A percentile compares a stretch with the other conserved stretches of the same genome.
phyloP scores from a whole-genome alignment of 1,284 basidiomycete species.

The Xerocomus amazonicus region DNA sequence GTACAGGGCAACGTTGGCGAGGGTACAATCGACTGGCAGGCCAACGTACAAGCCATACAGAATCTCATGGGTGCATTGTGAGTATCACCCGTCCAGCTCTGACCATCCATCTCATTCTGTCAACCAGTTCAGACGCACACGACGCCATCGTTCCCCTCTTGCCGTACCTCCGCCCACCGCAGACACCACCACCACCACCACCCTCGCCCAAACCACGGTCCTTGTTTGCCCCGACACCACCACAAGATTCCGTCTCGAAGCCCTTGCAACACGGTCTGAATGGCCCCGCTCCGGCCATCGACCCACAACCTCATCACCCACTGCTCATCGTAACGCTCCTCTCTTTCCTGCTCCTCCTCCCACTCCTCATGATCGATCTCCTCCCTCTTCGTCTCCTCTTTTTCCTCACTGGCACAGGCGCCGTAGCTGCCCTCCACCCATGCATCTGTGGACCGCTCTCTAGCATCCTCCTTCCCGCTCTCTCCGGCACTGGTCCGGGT shows the following conservation, averaged over 20 bases:
- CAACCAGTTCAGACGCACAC: constrained; percentile 46
- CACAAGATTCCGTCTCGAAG: background rate
- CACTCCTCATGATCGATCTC: constrained; percentile 46
- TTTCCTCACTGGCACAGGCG: constrained; percentile 52
- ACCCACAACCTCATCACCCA: constrained; percentile 34
- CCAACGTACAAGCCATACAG: constrained; percentile 75
- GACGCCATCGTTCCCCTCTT: constrained; percentile 35
- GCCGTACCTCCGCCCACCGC: constrained; percentile 36
- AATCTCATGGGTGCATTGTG: constrained; percentile 77
- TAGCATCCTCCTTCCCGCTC: background rate
- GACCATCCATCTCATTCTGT: background rate
- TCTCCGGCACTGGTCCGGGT: constrained; percentile 16
- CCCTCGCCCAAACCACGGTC: background rate
- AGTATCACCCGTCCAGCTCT: constrained; percentile 21
- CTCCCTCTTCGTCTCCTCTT: constrained; percentile 59
- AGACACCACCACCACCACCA: background rate
- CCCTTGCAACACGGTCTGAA: background rate
- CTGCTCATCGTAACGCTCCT: constrained; percentile 41
- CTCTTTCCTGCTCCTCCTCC: constrained; percentile 45
- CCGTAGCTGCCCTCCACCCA: constrained; percentile 34
- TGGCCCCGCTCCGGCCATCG: background rate
- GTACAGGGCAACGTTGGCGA: constrained; percentile 42
- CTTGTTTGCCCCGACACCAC: background rate
- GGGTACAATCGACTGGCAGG: constrained; percentile 67
- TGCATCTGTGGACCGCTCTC: constrained; percentile 4